Conservation (phyloP, 202 grass and related monocot genomes). For the Panicum hallii region DNA sequence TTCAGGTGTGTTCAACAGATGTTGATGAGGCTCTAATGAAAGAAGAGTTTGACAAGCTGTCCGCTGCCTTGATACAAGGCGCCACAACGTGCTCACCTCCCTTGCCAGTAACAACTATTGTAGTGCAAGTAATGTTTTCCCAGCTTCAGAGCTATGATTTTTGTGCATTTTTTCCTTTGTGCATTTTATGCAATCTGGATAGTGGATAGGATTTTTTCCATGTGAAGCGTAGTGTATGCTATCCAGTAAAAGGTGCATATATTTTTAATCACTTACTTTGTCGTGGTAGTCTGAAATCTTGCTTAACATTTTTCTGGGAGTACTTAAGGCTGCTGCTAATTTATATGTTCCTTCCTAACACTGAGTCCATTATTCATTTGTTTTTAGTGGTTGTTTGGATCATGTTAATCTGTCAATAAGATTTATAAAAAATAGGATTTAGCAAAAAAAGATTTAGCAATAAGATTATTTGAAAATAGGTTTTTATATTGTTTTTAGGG, state of each 20-base stretch:
- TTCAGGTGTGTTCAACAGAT: constrained; percentile 83
- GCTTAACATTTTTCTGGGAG: constrained; percentile 1
- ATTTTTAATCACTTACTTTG: constrained; percentile 4
- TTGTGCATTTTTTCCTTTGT: constrained; percentile 14
- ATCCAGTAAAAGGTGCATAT: neutral
- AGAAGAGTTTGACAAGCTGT: constrained; percentile 88
- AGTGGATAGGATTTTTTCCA: neutral
- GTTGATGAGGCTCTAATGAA: constrained; percentile 82
- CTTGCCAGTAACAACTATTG: constrained; percentile 85
- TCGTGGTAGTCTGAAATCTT: neutral
- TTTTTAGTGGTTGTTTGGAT: neutral
- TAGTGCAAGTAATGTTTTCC: constrained; percentile 75
- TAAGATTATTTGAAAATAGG: neutral
- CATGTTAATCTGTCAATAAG: neutral
- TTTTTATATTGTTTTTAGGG: neutral
- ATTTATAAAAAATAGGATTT: neutral
- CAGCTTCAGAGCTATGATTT: constrained; percentile 23
- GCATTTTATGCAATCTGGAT: constrained; percentile 5
- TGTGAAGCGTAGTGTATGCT: constrained; percentile 21
- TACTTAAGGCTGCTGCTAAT: neutral
- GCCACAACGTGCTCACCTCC: constrained; percentile 63
- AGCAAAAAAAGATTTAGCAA: neutral
- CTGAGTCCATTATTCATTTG: neutral
- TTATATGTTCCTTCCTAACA: constrained; percentile 19
- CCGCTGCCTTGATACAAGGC: constrained; percentile 51